Evolutionary conservation across 345 rosid genomes (phyloP), one percentile per base, ranked within the genome.

Genomic region (Lumnitzera littorea): DNA sequence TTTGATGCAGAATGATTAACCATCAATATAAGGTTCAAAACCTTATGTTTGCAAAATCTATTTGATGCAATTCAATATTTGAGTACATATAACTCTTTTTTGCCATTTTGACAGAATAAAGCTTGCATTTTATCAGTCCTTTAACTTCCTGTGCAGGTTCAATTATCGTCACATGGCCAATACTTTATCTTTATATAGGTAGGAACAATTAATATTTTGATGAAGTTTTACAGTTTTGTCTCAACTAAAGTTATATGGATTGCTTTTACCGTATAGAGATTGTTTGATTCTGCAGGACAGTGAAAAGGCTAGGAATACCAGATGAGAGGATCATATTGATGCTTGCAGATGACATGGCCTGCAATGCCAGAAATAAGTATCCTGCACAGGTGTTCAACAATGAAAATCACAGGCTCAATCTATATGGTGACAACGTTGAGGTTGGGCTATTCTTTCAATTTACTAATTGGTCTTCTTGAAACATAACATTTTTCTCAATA

Each of bases 291-390:
- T 74, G 53, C 77, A 94, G 99, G 82, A 94, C 96, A 55, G 99
- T 94, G 66, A 90, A 94, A 78, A 74, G 97, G 60, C 79, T 94
- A 46, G 99, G 99, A 53, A 90, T 94, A 61, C 95, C 97, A 17
- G 97, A 94, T 67, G 99, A 94, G 73, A 79, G 97, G 80, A 94
- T 90, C 0, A 90, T 94, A 57, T 84, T 90, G 12, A 90, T 94
- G 97, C 82, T 94, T 69, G 96, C 99, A 5, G 99, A 90, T 90
- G 97, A 94, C 67, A 90, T 94, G 97, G 99, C 97, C 29, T 94
- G 97, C 71, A 94, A 94, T 77, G 73, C 95, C 58, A 83, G 99
- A 79, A 94, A 90, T 67, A 83, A 88, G 73, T 86, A 78, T 62
- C 96, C 97, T 62, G 99, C 99, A 47, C 96, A 94, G 80, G 99